Evolutionary conservation across 2,329 filamentous ascomycete species (phyloP).

Genomic region (Talaromyces rugulosus): DNA sequence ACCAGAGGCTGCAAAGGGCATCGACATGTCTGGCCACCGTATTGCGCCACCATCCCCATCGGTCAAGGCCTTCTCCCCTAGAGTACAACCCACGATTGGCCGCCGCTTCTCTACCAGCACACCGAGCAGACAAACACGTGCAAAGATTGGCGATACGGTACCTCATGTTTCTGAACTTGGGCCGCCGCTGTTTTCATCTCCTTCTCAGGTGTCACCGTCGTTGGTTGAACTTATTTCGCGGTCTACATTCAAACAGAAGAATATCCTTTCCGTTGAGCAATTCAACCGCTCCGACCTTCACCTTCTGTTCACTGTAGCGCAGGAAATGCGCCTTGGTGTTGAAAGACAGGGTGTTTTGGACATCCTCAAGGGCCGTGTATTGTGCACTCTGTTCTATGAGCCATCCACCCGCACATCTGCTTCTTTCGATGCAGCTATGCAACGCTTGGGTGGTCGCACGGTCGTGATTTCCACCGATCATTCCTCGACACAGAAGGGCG

Average conservation of each 20-base stretch:
- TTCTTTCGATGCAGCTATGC: conserved; percentile 98
- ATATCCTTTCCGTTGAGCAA: conserved; percentile 88
- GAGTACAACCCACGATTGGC: conserved; percentile 34
- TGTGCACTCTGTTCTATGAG: conserved; percentile 96
- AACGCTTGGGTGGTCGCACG: conserved; percentile 86
- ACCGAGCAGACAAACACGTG: conserved; percentile 31
- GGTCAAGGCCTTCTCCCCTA: conserved; percentile 48
- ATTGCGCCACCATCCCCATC: conserved; percentile 52
- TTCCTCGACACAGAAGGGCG: conserved; percentile 91
- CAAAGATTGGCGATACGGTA: conserved; percentile 20
- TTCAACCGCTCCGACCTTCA: conserved; percentile 86
- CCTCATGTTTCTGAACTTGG: conserved; percentile 30
- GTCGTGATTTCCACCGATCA: conserved; percentile 75
- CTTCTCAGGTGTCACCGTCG: conserved; percentile 53
- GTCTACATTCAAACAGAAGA: conserved; percentile 83
- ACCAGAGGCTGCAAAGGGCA: conserved; percentile 56
- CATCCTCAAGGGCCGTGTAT: conserved; percentile 76
- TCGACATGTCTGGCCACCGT: conserved; percentile 70
- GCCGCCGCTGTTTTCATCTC: conserved; percentile 37
- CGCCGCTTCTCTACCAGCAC: conserved; percentile 34
- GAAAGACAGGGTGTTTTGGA: conserved; percentile 87
- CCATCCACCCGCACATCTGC: conserved; percentile 92
- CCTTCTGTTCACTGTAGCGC: conserved; percentile 89
- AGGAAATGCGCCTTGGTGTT: conserved; percentile 95
- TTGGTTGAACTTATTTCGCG: conserved; percentile 69